These are phyloP conservation scores for Penicillium palitans DNA, from an alignment of 2,329 filamentous ascomycete genomes.

Conservation along the genomic window DNA sequence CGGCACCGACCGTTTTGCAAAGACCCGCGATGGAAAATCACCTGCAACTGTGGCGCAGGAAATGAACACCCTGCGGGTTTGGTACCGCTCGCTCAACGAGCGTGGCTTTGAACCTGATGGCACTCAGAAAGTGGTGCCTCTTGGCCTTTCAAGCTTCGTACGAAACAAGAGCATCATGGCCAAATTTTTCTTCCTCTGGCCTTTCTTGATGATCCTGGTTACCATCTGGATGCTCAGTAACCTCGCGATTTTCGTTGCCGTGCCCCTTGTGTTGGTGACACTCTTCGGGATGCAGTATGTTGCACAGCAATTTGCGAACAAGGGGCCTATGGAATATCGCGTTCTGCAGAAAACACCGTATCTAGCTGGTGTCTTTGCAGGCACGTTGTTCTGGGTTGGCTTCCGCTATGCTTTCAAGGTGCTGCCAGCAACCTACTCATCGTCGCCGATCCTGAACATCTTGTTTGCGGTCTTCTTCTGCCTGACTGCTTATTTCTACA, in stretches of 20 bases:
- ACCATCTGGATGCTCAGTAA: constrained; percentile 71
- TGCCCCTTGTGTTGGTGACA: constrained; percentile 68
- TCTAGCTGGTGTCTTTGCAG: constrained; percentile 90
- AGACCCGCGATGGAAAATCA: constrained; percentile 87
- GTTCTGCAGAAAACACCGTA: constrained; percentile 90
- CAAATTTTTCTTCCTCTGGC: constrained; percentile 87
- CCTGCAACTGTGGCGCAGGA: constrained; percentile 82
- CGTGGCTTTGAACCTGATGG: constrained; percentile 81
- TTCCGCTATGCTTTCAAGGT: constrained; percentile 73
- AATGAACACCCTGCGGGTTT: constrained; percentile 80
- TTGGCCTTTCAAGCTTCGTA: constrained; percentile 72
- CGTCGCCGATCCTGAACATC: constrained; percentile 75
- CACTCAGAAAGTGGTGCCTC: constrained; percentile 66
- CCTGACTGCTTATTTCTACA: constrained; percentile 82
- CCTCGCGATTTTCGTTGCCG: constrained; percentile 70
- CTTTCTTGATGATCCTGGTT: constrained; percentile 72
- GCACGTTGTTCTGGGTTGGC: constrained; percentile 76
- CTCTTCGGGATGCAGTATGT: constrained; percentile 71
- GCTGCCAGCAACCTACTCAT: constrained; percentile 66
- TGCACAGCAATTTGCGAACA: constrained; percentile 74
- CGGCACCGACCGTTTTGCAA: constrained; percentile 87
- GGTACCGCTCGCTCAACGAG: constrained; percentile 79
- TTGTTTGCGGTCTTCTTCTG: constrained; percentile 65
- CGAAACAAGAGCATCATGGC: constrained; percentile 76
- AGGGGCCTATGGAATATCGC: constrained; percentile 84